phyloP scores from a whole-genome alignment of 257 asterid genomes.

The Thymus mandschuricus region DNA sequence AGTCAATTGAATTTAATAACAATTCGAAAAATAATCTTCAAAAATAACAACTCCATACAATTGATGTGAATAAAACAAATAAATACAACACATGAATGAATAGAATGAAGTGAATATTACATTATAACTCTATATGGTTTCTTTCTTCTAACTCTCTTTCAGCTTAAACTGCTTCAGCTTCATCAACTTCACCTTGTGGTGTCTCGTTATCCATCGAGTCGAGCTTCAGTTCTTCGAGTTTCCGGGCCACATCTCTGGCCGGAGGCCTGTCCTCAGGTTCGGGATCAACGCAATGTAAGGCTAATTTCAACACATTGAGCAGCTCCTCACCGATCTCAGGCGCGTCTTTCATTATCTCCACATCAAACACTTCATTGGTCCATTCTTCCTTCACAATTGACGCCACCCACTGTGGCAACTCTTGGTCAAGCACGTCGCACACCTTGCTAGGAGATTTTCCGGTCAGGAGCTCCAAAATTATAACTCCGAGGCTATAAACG shows the following conservation, averaged over 20 bases:
- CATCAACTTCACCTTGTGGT: conserved; percentile 12
- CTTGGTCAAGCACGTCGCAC: conserved; percentile 63
- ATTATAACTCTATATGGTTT: background rate
- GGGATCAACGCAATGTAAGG: conserved; percentile 93
- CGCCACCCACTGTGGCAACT: conserved; percentile 83
- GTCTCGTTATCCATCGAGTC: background rate
- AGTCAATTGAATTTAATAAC: too few species aligned
- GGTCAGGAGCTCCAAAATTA: conserved; percentile 80
- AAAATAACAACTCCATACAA: background rate
- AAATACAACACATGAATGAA: conserved; percentile 14
- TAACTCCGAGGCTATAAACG: conserved; percentile 84
- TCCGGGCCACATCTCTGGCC: conserved; percentile 59
- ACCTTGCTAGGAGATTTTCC: conserved; percentile 94
- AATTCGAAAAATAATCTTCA: background rate
- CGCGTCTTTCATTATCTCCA: conserved; percentile 75
- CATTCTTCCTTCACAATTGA: conserved; percentile 91
- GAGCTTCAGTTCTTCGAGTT: conserved; percentile 68
- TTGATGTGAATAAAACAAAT: background rate
- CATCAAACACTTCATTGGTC: conserved; percentile 91
- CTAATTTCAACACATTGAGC: conserved; percentile 74
- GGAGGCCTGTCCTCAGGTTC: conserved; percentile 86
- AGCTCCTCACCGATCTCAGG: conserved; percentile 68
- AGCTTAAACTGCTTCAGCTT: conserved; percentile 7
- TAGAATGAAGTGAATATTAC: background rate
- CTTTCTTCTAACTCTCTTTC: background rate